Evolutionary conservation across 257 asterid genomes (phyloP).

Genomic region (Ilex asprella): DNA sequence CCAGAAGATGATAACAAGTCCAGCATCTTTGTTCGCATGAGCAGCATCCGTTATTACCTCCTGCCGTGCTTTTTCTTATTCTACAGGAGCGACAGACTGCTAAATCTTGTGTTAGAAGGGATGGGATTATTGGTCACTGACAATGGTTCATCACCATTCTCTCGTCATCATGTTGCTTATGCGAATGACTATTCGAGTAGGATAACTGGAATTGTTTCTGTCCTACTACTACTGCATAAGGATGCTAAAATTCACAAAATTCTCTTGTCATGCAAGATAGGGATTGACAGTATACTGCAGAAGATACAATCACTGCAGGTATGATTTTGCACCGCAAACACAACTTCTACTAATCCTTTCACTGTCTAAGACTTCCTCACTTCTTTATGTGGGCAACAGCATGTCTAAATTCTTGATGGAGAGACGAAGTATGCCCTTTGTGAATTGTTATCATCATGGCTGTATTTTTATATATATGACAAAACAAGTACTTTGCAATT

Average conservation of each 20-base stretch:
- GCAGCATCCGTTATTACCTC: constrained; percentile 45
- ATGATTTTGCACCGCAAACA: neutral
- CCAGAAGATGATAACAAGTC: constrained; percentile 28
- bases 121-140: constrained; percentile 47
- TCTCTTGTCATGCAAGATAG: constrained; percentile 34
- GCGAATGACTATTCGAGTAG: constrained; percentile 26
- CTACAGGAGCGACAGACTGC: constrained; percentile 37
- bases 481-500: no score
- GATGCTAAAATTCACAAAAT: constrained; percentile 48
- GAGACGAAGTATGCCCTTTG: no score
- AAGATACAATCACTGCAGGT: constrained; percentile 47
- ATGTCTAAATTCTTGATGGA: no score
- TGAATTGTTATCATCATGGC: no score
- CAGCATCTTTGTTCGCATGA: constrained; percentile 19
- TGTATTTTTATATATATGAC: no score
- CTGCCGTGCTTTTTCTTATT: constrained; percentile 60
- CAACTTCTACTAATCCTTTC: neutral
- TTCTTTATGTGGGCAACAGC: neutral
- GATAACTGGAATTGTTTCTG: constrained; percentile 28
- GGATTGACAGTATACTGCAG: constrained; percentile 26
- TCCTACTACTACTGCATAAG: constrained; percentile 41
- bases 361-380: neutral
- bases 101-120: constrained; percentile 34
- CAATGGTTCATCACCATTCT: constrained; percentile 20
- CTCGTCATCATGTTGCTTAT: constrained; percentile 12